Base-by-base conservation (phyloP, 176 grass and related monocot genomes). In the Chloris gayana region DNA sequence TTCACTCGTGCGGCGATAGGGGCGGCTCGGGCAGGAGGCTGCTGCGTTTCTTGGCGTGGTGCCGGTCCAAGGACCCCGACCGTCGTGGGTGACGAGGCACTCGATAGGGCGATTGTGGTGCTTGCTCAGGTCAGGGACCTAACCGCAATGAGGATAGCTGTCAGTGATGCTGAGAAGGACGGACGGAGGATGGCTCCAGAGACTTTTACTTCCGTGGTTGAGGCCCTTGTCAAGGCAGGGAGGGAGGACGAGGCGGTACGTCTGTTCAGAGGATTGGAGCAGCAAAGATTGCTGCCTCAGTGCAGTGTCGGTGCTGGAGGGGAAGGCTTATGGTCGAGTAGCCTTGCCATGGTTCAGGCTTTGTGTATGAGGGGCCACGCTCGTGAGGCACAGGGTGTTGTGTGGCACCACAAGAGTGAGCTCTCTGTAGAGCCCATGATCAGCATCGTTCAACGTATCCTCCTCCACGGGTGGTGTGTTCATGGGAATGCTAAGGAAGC, bases 401-500 rank as follows among this genome's bases (percentile, higher is more conserved):
- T 91, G 64, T 91, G 86, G 80, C 88, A 88, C 77, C 92, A 94
- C 73, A 91, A 75, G 58, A 80, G 47, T 0, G 69, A 94, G 56
- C 86, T 94, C 31, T 84, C 57, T 0, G 56, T 4, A 24, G 80
- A 78, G 44, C 79, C 76, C 19, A 58, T 77, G 69, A 47, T 83
- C 37, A 87, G 72, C 67, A 83, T 89, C 2, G 81, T 91, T 33
- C 83, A 89, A 9, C 76, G 73, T 0, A 87, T 76, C 73, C 80
- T 94, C 54, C 88, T 91, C 12, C 92, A 89, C 3, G 92, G 92
- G 25, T 94, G 92, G 88, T 94, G 92, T 2, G 57, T 94, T 37
- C 67, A 81, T 18, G 86, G 92, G 78, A 91, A 94, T 14, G 81
- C 64, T 12, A 78, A 80, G 81, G 92, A 94, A 53, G 89, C 86